These are phyloP conservation scores for Pyrenochaeta sp. DNA, from an alignment of 2,329 filamentous ascomycete genomes.

Conservation along the genomic window DNA sequence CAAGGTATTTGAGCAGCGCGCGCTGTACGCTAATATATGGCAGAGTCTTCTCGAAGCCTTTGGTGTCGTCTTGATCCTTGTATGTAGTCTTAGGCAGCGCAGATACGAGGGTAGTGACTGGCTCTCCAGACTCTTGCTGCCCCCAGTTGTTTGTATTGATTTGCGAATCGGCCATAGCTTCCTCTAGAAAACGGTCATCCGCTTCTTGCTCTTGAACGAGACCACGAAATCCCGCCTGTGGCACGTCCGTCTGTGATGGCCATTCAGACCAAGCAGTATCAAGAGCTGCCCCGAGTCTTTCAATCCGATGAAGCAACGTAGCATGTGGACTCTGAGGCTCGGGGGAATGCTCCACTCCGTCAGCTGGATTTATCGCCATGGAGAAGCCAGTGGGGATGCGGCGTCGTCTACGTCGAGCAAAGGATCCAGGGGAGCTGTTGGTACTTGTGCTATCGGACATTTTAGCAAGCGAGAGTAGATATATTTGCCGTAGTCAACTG, in stretches of 20 bases:
- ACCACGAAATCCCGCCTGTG: neutral
- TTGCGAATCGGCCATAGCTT: neutral
- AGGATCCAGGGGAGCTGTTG: neutral
- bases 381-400: neutral
- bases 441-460: slow-evolving; percentile 15
- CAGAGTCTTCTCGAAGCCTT: slow-evolving; percentile 15
- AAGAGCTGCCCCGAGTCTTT: neutral
- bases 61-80: slow-evolving; percentile 21
- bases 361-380: neutral
- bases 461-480: slow-evolving; percentile 6
- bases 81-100: slow-evolving; percentile 22
- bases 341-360: neutral
- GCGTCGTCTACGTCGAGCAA: neutral
- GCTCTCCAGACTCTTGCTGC: neutral
- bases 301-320: no score
- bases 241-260: no score
- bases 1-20: slow-evolving; percentile 20
- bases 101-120: slow-evolving; percentile 16
- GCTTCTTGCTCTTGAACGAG: neutral
- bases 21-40: slow-evolving; percentile 28
- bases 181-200: neutral
- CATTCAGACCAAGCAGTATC: neutral
- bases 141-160: neutral
- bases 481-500: slow-evolving; percentile 4
- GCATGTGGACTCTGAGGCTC: neutral